phyloP scores from a whole-genome alignment of 1,139 yeast species.

The Schwanniomyces etchellsii region DNA sequence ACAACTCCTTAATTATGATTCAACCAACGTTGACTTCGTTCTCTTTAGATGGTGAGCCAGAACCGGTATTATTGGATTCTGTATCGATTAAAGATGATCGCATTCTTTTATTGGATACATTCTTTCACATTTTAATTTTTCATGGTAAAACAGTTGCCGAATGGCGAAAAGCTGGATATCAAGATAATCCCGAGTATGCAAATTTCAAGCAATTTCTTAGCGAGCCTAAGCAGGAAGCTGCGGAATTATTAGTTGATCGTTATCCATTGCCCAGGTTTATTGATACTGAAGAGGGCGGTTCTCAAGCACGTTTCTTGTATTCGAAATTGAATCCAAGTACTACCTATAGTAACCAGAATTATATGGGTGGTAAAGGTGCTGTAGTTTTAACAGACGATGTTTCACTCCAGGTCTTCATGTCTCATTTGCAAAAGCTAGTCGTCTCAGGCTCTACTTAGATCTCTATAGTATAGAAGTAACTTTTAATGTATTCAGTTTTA shows the following conservation, averaged over 20 bases:
- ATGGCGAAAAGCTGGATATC: constrained; percentile 96
- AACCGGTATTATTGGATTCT: constrained; percentile 67
- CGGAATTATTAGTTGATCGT: constrained; percentile 83
- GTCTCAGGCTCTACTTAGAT: constrained; percentile 44
- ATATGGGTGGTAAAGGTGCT: constrained; percentile 51
- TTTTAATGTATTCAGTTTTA: not conserved
- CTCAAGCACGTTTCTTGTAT: constrained; percentile 94
- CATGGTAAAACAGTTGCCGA: constrained; percentile 93
- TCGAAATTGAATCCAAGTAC: constrained; percentile 93
- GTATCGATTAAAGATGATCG: constrained; percentile 80
- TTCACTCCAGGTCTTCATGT: constrained; percentile 85
- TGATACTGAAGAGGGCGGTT: constrained; percentile 96
- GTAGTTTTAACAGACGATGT: constrained; percentile 95
- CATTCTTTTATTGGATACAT: constrained; percentile 64
- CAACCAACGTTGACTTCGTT: constrained; percentile 81
- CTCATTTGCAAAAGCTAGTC: constrained; percentile 79
- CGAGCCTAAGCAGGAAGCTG: constrained; percentile 90
- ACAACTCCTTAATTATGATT: constrained; percentile 64
- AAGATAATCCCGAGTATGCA: constrained; percentile 83
- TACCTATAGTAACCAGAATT: constrained; percentile 61
- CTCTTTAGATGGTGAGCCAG: constrained; percentile 57
- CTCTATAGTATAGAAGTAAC: not conserved
- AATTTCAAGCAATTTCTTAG: constrained; percentile 82
- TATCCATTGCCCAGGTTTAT: constrained; percentile 96
- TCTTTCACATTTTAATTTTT: constrained; percentile 83